Base-by-base conservation (phyloP, 2,329 filamentous ascomycete species). In the Aspergillus pseudoterreus region DNA sequence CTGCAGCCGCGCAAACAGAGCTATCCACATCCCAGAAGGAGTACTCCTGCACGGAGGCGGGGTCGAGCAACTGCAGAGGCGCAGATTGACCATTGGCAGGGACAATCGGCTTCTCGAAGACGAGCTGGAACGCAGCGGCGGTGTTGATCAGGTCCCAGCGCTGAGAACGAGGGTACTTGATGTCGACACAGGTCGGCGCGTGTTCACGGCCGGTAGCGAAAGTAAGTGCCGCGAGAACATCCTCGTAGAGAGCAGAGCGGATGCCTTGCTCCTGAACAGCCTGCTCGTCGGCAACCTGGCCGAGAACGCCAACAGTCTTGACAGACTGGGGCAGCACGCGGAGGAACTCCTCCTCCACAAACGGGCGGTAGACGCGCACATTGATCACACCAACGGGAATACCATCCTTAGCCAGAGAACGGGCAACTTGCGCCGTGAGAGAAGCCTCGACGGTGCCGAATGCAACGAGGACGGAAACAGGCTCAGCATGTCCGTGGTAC, bases 381-480 rank as follows among this genome's bases (percentile, higher is more conserved):
- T 90, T 92, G 71, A 99, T 80, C 36, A 92, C 87, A 63, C 94
- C 94, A 55, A 96, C 82, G 74, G 86, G 90, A 66, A 82, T 81
- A 58, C 87, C 91, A 57, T 86, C 81, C 57, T 82, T 80, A 27
- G 88, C 82, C 43, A 97, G 78, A 38, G 85, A 84, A 41, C 79
- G 78, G 10, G 90, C 85, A 48, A 96, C 83, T 73, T 96, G 90
- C 58, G 87, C 85, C 51, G 90, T 85, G 54, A 97, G 77, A 62
- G 94, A 91, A 12, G 89, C 84, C 76, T 99, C 94, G 4, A 92
- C 84, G 54, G 90, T 96, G 61, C 94, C 94, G 63, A 99, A 96
- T 42, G 90, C 88, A 27, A 97, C 91, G 32, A 97, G 77, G 14
- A 99, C 90, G 9, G 85, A 84, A 58, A 92, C 88, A 4, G 94